phyloP scores from a whole-genome alignment of 495 filamentous ascomycete genomes.

The Bryoglossum gracile region DNA sequence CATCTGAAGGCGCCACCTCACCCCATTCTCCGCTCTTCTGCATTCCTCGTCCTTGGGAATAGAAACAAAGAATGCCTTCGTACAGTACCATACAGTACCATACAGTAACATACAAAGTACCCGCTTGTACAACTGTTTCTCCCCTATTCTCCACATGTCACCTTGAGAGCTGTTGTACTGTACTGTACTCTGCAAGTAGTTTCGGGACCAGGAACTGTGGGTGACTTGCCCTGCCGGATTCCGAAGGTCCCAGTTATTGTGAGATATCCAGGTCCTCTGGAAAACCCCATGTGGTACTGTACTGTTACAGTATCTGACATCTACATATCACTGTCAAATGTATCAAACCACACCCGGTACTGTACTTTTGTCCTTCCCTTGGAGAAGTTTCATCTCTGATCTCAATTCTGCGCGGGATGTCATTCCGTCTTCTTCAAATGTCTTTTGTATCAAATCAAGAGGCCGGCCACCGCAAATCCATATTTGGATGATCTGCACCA shows the following conservation, averaged over 20 bases:
- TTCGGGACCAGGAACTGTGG: neutral
- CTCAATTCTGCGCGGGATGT: neutral
- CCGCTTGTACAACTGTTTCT: no score
- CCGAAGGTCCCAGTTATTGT: neutral
- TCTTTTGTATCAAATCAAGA: neutral
- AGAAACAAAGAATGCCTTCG: no score
- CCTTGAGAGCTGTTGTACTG: no score
- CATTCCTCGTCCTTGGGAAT: no score
- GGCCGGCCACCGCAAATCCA: neutral
- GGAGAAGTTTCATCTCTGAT: conserved; percentile 3
- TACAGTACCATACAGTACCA: no score
- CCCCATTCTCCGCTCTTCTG: no score
- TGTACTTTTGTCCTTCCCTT: neutral
- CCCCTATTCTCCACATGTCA: no score
- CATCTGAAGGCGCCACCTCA: no score
- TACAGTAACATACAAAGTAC: no score
- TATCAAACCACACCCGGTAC: neutral
- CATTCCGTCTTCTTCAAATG: neutral
- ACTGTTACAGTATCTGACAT: neutral
- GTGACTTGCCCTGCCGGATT: neutral
- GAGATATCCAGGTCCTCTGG: no score
- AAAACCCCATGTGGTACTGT: no score
- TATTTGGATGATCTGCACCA: neutral
- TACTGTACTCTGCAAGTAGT: no score
- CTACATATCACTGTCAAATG: neutral